phyloP scores from a whole-genome alignment of 345 rosid species.

The Salix brachista region DNA sequence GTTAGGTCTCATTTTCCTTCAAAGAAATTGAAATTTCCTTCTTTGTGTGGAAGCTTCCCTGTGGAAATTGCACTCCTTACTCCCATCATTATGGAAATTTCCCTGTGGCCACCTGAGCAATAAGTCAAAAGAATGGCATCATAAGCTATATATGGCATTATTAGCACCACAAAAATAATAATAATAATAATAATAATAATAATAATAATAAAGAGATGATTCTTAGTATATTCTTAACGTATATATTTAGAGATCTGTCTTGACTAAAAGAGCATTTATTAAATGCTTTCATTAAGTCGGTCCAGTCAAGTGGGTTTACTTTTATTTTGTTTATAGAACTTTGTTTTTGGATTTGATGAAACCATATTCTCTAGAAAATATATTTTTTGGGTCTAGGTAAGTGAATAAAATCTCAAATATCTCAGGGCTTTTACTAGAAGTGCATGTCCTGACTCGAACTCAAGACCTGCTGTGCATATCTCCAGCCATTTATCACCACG shows the following conservation, averaged over 20 bases:
- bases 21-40: too few species aligned
- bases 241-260: not conserved
- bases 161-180: not conserved
- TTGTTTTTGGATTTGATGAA: too few species aligned
- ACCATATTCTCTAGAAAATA: rapidly evolving
- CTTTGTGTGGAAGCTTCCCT: not conserved
- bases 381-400: rapidly evolving
- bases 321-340: too few species aligned
- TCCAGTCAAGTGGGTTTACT: not conserved
- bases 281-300: not conserved
- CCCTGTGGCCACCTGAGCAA: not conserved
- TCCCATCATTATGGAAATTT: not conserved
- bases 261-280: not conserved
- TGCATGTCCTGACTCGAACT: too few species aligned
- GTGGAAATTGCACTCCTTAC: not conserved
- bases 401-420: rapidly evolving
- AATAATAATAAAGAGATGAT: not conserved
- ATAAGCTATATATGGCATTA: not conserved
- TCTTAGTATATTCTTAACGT: not conserved
- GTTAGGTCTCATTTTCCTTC: too few species aligned
- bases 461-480: rapidly evolving
- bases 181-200: too few species aligned
- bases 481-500: rapidly evolving
- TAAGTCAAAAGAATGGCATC: not conserved
- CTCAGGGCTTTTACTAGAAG: rapidly evolving